Evolutionary conservation across 495 filamentous ascomycete genomes (phyloP).

Genomic region (Aeminium ludgeri): DNA sequence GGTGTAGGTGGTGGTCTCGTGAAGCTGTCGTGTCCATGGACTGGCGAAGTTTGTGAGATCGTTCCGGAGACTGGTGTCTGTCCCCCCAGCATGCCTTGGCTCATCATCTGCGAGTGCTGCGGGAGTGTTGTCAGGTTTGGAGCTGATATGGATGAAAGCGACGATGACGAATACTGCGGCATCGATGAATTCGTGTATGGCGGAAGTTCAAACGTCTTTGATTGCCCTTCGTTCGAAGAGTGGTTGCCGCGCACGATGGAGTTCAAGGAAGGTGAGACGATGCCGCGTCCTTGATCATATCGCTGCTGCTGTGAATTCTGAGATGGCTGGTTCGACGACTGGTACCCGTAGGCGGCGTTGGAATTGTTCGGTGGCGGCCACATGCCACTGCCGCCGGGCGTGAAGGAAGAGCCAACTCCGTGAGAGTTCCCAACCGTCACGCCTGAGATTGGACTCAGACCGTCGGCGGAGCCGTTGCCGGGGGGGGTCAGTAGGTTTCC

Average conservation of each 20-base stretch:
- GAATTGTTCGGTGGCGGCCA: slow-evolving; percentile 31
- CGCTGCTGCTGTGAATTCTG: slow-evolving; percentile 30
- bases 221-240: slow-evolving; percentile 34
- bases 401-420: slow-evolving; percentile 27
- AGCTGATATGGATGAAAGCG: slow-evolving; percentile 28
- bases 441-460: slow-evolving; percentile 41
- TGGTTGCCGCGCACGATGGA: slow-evolving; percentile 28
- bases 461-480: slow-evolving; percentile 44
- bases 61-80: slow-evolving; percentile 34
- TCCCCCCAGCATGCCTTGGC: slow-evolving; percentile 26
- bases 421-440: slow-evolving; percentile 37
- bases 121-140: slow-evolving; percentile 7
- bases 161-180: slow-evolving; percentile 37
- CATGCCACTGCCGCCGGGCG: slow-evolving; percentile 31
- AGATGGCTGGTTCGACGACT: slow-evolving; percentile 31
- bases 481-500: slow-evolving; percentile 48
- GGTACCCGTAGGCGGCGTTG: slow-evolving; percentile 36
- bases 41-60: slow-evolving; percentile 41
- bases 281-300: slow-evolving; percentile 29
- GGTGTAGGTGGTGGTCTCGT: slow-evolving; percentile 43
- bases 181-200: slow-evolving; percentile 46
- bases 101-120: slow-evolving; percentile 25
- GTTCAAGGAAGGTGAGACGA: slow-evolving; percentile 40
- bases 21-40: slow-evolving; percentile 47
- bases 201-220: slow-evolving; percentile 41